These are phyloP conservation scores for Candida coleopterorum DNA, from an alignment of 805 yeast species.

Conservation along the genomic window DNA sequence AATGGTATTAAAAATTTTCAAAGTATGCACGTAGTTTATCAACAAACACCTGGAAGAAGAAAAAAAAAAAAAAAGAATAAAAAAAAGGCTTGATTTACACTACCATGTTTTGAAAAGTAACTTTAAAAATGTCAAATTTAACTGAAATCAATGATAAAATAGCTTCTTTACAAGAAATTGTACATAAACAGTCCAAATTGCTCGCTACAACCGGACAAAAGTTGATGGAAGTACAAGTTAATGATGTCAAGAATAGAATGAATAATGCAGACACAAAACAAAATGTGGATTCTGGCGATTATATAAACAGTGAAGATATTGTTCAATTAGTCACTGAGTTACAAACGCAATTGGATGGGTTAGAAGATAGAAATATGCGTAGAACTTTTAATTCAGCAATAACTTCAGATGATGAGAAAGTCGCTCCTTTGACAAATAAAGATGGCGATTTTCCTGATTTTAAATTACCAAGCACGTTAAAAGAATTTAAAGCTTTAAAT, in stretches of 20 bases:
- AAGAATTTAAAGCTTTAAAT: conserved; percentile 45
- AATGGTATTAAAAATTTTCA: conserved; percentile 6
- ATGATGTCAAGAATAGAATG: conserved; percentile 42
- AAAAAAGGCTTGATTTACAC: not conserved
- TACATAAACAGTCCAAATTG: conserved; percentile 60
- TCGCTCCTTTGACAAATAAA: conserved; percentile 73
- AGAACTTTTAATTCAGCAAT: conserved; percentile 57
- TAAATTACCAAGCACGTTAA: conserved; percentile 56
- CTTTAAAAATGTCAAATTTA: conserved; percentile 9
- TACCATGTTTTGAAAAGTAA: not conserved
- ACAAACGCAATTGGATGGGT: conserved; percentile 76
- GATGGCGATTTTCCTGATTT: conserved; percentile 68
- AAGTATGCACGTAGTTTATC: conserved; percentile 4
- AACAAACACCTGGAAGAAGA: no score
- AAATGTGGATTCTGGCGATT: conserved; percentile 35
- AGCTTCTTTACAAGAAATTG: conserved; percentile 45
- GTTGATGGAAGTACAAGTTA: conserved; percentile 62
- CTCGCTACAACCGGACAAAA: conserved; percentile 78
- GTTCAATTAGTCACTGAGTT: conserved; percentile 84
- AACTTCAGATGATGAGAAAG: conserved; percentile 20
- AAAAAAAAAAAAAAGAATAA: no score
- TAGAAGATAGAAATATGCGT: conserved; percentile 73
- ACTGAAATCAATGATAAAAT: conserved; percentile 42
- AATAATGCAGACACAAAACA: conserved; percentile 16
- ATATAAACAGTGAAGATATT: conserved; percentile 76